Percentiles rank a stretch among this genome's conserved stretches.
Evolutionary conservation across 257 asterid genomes (phyloP).

Genomic region (Mitragyna speciosa): DNA sequence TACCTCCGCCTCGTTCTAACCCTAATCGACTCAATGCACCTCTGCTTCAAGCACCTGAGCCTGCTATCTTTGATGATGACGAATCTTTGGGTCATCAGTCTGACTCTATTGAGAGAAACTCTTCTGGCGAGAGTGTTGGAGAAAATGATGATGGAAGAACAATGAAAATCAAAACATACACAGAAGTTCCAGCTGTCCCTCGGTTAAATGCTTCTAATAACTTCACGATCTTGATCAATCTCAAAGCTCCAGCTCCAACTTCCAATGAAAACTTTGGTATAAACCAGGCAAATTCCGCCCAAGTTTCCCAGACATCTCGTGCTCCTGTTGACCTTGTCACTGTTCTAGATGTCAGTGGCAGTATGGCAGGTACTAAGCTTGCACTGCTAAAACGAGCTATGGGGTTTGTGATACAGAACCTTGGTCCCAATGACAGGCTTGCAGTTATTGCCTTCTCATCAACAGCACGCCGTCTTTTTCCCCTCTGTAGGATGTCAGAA

Average conservation of each 20-base stretch:
- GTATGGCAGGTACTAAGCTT: slow-evolving; percentile 99
- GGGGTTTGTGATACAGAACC: slow-evolving; percentile 97
- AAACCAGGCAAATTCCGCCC: slow-evolving; percentile 33
- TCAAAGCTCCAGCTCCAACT: slow-evolving; percentile 81
- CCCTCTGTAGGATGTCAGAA: slow-evolving; percentile 88
- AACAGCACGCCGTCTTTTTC: slow-evolving; percentile 89
- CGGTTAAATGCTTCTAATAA: slow-evolving; percentile 38
- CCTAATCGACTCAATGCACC: slow-evolving; percentile 46
- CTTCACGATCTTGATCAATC: slow-evolving; percentile 68
- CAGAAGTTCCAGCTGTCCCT: slow-evolving; percentile 68
- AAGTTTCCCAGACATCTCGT: slow-evolving; percentile 56
- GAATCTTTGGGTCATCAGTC: slow-evolving; percentile 64
- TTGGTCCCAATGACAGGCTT: slow-evolving; percentile 84
- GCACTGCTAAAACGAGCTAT: slow-evolving; percentile 92
- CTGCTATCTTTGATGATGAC: slow-evolving; percentile 78
- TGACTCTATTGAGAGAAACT: slow-evolving; percentile 29
- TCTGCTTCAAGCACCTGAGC: slow-evolving; percentile 61
- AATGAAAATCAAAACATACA: slow-evolving; percentile 56
- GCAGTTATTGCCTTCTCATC: slow-evolving; percentile 96
- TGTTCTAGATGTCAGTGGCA: slow-evolving; percentile 94
- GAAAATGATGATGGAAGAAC: slow-evolving; percentile 38
- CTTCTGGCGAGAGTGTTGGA: slow-evolving; percentile 22
- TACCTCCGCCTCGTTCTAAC: slow-evolving; percentile 70
- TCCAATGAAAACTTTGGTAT: slow-evolving; percentile 36
- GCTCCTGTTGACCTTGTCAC: slow-evolving; percentile 98